Conservation (phyloP, 257 asterid species). For the Solanum neorickii region DNA sequence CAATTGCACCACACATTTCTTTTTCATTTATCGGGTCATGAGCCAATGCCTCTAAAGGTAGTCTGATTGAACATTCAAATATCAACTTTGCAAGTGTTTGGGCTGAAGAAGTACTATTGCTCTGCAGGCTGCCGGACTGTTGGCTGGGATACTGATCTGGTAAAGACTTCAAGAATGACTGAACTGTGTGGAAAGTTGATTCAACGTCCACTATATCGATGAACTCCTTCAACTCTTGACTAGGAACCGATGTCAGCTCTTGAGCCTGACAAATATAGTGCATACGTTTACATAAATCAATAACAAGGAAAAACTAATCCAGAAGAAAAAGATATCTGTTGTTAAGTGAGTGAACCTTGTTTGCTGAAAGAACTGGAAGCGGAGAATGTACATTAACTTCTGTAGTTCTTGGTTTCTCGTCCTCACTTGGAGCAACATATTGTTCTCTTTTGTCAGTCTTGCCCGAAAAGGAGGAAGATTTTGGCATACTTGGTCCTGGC, state of each 20-base stretch:
- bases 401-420: neutral
- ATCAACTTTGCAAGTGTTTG: neutral
- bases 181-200: neutral
- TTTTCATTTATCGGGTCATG: neutral
- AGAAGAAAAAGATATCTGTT: neutral
- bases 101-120: neutral
- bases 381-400: neutral
- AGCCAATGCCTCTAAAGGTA: neutral
- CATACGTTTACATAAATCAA: neutral
- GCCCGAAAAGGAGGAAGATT: neutral
- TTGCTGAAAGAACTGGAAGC: neutral
- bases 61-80: neutral
- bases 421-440: neutral
- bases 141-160: neutral
- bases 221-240: neutral
- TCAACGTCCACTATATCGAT: neutral
- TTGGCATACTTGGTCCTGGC: neutral
- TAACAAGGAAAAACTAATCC: neutral
- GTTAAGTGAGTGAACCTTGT: neutral
- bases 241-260: neutral
- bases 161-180: neutral
- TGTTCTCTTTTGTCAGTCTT: neutral
- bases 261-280: neutral
- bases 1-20: neutral
- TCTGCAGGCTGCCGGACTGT: neutral